Evolutionary conservation across 2,329 filamentous ascomycete genomes (phyloP), one percentile per base, ranked within the genome.

Genomic region (Alternaria triticimaculans): DNA sequence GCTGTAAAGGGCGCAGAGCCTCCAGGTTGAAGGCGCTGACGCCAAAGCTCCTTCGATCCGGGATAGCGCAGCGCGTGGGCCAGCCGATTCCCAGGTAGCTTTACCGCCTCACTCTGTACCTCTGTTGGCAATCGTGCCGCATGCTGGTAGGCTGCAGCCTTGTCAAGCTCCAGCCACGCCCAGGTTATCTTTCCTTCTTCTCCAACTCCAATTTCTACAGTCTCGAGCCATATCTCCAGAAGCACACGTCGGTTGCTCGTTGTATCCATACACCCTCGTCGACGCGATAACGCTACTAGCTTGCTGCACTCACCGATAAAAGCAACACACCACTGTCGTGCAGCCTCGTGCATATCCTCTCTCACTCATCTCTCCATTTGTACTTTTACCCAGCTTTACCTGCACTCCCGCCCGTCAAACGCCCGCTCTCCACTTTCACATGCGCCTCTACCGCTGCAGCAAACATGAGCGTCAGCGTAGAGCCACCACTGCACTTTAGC

Each of bases 401-500:
- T 56, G 30, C 50, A 44, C 59, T 37, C 26, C 37, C 26, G 28
- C 18, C 37, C 28, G 23, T 21, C 50, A 56, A 60, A 60, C 60
- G 51, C 33, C 21, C 44, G 45, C 33, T 55, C 53, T n/a, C 55
- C 46, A 30, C 50, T 33, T 53, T 60, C 66, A 61, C 55, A 66
- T 67, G 65, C 64, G 63, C 61, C 44, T 56, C 56, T 57, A 58
- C 60, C 58, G 14, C 49, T 58, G 25, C 50, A 30, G 60, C 58
- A 66, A 75, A 72, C 68, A 82, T 82, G 80, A 82, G 80, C 66
- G 76, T 80, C 70, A 78, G 73, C 70, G 71, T 80, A 51, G 79
- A 81, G 64, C 75, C 77, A 51, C 76, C 78, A 58, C 69, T 80
- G 54, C 76, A 80, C 62, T 80, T 81, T 69, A 71, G 67, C 67